Conservation (phyloP, 345 rosid genomes). For the Acer negundo region DNA sequence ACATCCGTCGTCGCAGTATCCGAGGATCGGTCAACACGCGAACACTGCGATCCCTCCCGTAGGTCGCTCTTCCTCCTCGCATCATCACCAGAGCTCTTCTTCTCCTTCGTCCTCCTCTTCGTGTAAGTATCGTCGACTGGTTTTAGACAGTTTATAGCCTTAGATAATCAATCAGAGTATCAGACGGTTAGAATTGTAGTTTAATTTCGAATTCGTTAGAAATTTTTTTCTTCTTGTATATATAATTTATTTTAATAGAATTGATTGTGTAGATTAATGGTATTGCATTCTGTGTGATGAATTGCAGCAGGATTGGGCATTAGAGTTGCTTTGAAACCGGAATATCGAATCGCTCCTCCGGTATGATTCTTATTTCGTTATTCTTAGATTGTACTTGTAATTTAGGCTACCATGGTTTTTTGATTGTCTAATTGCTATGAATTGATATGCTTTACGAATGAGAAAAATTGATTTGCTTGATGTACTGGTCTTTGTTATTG, state of each 20-base stretch:
- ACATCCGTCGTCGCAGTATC: conserved; percentile 46
- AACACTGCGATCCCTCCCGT: conserved; percentile 40
- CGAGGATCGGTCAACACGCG: conserved; percentile 62
- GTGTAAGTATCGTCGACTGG: conserved; percentile 37
- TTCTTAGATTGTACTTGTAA: not conserved
- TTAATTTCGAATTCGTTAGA: not conserved
- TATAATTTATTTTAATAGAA: not conserved
- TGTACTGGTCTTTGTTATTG: not conserved
- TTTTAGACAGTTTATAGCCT: not conserved
- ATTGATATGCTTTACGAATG: not conserved
- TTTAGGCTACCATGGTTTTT: not conserved
- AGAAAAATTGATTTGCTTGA: not conserved
- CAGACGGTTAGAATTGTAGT: not conserved
- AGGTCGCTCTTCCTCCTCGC: conserved; percentile 47
- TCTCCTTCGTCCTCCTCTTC: conserved; percentile 41
- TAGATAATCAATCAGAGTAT: not conserved
- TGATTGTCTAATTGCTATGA: not conserved
- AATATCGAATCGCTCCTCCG: conserved; percentile 81
- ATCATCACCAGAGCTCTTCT: conserved; percentile 43
- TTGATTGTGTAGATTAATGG: no score
- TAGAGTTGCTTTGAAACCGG: conserved; percentile 70
- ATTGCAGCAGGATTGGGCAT: conserved; percentile 80
- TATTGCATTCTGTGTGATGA: not conserved
- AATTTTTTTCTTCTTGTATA: not conserved
- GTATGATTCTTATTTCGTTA: conserved; percentile 39